Conservation (phyloP, 1,284 basidiomycete species). For the Cryptococcus amylolentus region DNA sequence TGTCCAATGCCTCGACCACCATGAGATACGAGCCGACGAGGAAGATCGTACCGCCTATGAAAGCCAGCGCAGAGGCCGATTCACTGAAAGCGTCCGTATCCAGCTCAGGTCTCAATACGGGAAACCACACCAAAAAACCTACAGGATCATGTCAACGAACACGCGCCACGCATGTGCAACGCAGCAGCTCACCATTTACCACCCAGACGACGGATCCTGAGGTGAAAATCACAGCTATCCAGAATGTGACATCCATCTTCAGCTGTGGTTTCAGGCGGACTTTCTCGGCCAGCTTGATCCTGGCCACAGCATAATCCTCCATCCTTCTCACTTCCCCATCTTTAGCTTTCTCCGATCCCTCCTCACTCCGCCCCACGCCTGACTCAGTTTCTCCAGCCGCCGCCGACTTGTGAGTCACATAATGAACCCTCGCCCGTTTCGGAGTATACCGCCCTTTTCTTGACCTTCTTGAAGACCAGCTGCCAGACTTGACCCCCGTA, state of each 20-base stretch:
- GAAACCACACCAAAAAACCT: conserved; percentile 57
- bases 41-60: conserved; percentile 58
- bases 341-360: conserved; percentile 16
- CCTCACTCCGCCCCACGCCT: neutral
- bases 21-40: conserved; percentile 55
- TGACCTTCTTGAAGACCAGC: conserved; percentile 28
- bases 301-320: conserved; percentile 16
- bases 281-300: conserved; percentile 13
- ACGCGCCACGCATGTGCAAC: too few relatives aligned
- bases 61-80: conserved; percentile 52
- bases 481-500: neutral
- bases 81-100: conserved; percentile 24
- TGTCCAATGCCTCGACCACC: conserved; percentile 55
- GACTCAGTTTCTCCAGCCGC: neutral
- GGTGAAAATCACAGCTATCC: conserved; percentile 43
- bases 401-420: conserved; percentile 1
- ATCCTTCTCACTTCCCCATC: conserved; percentile 12
- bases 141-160: neutral
- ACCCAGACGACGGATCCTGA: conserved; percentile 56
- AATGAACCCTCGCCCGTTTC: conserved; percentile 17
- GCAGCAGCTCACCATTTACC: conserved; percentile 52
- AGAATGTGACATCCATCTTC: conserved; percentile 32
- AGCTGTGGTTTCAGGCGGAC: conserved; percentile 27
- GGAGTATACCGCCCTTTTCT: conserved; percentile 32
- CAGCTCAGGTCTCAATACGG: conserved; percentile 48